Conservation (phyloP, 768 basidiomycete genomes). For the Leccinum subtestaceum region DNA sequence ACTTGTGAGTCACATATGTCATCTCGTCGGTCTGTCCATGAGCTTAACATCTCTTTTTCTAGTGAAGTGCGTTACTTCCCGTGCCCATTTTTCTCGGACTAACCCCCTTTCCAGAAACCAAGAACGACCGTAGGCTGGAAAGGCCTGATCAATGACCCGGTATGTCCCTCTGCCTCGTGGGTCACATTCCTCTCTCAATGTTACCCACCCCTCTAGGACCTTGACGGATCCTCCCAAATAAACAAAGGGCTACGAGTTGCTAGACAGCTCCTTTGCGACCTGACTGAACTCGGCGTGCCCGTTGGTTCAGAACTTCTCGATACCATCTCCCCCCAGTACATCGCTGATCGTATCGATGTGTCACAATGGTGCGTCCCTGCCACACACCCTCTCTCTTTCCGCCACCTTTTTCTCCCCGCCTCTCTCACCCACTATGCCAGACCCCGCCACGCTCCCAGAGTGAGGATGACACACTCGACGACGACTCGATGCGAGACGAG, state of each 20-base stretch:
- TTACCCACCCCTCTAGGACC: constrained; percentile 42
- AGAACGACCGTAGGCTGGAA: constrained; percentile 98
- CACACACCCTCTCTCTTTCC: too few species aligned
- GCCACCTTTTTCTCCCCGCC: too few species aligned
- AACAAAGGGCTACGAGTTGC: constrained; percentile 94
- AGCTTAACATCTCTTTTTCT: constrained; percentile 34
- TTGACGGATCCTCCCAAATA: constrained; percentile 92
- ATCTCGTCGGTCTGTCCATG: constrained; percentile 5
- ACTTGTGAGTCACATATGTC: constrained; percentile 69
- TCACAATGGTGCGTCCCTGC: too few species aligned
- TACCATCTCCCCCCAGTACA: constrained; percentile 78
- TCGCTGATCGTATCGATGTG: constrained; percentile 55
- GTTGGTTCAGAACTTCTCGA: constrained; percentile 95
- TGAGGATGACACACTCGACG: too few species aligned
- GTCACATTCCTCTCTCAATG: background rate
- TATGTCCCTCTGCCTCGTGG: constrained; percentile 4
- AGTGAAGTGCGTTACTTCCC: constrained; percentile 37
- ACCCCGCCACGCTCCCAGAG: too few species aligned
- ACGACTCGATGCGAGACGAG: too few species aligned
- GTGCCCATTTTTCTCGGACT: constrained; percentile 3
- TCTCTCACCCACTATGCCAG: too few species aligned
- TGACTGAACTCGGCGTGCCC: constrained; percentile 86
- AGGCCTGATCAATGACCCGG: constrained; percentile 89
- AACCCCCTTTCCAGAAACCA: constrained; percentile 64
- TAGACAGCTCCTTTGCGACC: constrained; percentile 85